Base-by-base conservation (phyloP, 495 filamentous ascomycete genomes). In the Tuber calosporum region DNA sequence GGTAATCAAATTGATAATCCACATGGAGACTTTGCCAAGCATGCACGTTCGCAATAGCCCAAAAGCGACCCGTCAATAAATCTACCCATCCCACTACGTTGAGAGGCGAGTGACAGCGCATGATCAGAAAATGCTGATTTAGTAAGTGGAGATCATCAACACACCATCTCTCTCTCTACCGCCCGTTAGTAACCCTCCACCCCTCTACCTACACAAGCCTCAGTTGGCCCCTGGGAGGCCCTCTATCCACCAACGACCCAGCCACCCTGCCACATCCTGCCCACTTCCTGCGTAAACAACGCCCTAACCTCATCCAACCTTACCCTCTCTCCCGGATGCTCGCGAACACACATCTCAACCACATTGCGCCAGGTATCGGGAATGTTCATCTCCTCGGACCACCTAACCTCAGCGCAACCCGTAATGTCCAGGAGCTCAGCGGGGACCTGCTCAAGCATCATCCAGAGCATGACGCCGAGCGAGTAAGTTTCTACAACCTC, bases 401-500 rank as follows among this genome's bases (percentile, higher is more conserved):
- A 77, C 30, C 45, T 42, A 38, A 77, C 66, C 26, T 58, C 20
- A 15, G 62, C 68, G 11, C 30, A 36, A 19, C 39, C 45, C 7
- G 30, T n/a, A 9, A 8, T 62, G 39, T 37, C 43, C 66, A 77
- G 43, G 30, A 39, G 69, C 34, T 77, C 69, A n/a, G 69, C 66
- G 37, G 70, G 30, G 26, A 69, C 22, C n/a, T 77, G 75, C 41
- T 77, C 75, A 34, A 77, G 75, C 34, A 77, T 40, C 68, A 77
- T 74, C 75, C 75, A 77, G 36, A 77, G 66, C 75, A 77, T 77
- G 36, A 77, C 53, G 11, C 75, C 75, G 19, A 77, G 74, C n/a
- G 75, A 77, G 48, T 77, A 76, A 26, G 75, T 77, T 76, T 77
- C 75, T n/a, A 77, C 69, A 9, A 53, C 39, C 69, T 77, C 74